Evolutionary conservation across 2,329 filamentous ascomycete genomes (phyloP).

Genomic region (Botrytis squamosa): DNA sequence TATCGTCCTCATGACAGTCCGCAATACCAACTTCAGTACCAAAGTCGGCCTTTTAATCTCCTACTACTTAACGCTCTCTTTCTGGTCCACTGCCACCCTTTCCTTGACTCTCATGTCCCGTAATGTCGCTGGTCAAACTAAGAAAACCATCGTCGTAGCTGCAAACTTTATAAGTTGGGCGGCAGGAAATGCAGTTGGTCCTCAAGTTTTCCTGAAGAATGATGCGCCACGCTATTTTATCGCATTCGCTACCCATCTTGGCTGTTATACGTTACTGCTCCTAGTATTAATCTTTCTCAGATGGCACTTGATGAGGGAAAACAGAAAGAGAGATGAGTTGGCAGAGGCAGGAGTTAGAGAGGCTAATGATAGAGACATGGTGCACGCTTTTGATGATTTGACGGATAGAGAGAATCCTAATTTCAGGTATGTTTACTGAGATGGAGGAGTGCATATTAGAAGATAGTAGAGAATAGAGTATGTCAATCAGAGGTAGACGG

Average conservation of each 20-base stretch:
- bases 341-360: constrained; percentile 4
- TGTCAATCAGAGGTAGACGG: neutral
- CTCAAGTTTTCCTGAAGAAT: constrained; percentile 52
- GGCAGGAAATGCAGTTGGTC: constrained; percentile 53
- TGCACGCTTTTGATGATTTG: constrained; percentile 38
- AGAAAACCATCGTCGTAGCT: constrained; percentile 56
- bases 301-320: constrained; percentile 19
- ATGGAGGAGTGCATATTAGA: neutral
- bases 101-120: constrained; percentile 59
- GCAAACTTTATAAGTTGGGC: constrained; percentile 59
- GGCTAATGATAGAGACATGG: constrained; percentile 26
- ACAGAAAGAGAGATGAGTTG: constrained; percentile 20
- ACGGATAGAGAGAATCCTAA: constrained; percentile 36
- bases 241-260: constrained; percentile 55
- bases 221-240: constrained; percentile 53
- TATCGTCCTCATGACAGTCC: constrained; percentile 68
- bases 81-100: constrained; percentile 72
- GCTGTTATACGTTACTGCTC: constrained; percentile 40
- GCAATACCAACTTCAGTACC: constrained; percentile 55
- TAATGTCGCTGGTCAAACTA: constrained; percentile 60
- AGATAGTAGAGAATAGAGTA: neutral
- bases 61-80: constrained; percentile 75
- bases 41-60: constrained; percentile 67
- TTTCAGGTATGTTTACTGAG: constrained; percentile 30
- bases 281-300: constrained; percentile 19